A percentile compares a stretch with the other conserved stretches of the same genome.
phyloP scores from a whole-genome alignment of 257 asterid genomes.

The Rhazya stricta region DNA sequence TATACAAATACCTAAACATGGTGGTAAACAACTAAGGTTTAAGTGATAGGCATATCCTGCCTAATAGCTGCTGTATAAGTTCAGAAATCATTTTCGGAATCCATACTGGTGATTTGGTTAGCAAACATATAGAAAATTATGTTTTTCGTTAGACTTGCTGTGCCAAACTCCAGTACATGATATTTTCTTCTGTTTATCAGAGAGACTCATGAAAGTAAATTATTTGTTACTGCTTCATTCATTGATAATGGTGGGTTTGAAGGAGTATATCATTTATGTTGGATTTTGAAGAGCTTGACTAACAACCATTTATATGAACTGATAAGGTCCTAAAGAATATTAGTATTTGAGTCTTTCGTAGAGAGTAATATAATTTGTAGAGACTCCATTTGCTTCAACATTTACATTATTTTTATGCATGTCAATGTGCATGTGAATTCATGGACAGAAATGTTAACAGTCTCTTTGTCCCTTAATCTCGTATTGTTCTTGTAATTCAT shows the following conservation, averaged over 20 bases:
- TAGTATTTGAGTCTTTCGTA: too few species aligned
- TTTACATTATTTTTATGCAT: too few species aligned
- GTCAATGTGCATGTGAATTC: too few species aligned
- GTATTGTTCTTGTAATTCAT: too few species aligned
- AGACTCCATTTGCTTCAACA: too few species aligned
- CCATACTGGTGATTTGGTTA: not conserved
- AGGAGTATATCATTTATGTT: not conserved
- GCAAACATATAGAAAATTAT: not conserved
- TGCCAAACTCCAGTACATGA: not conserved
- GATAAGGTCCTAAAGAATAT: too few species aligned
- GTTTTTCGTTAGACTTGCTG: not conserved
- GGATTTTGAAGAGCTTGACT: not conserved
- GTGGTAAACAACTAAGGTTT: too few species aligned
- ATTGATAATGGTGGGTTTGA: not conserved
- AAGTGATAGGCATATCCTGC: too few species aligned
- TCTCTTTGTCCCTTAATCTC: too few species aligned
- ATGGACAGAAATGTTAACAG: too few species aligned
- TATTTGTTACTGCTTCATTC: not conserved
- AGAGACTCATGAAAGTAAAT: not conserved
- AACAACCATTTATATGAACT: not conserved
- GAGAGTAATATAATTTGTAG: too few species aligned
- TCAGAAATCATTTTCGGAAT: not conserved
- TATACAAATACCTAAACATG: too few species aligned
- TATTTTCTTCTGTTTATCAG: not conserved
- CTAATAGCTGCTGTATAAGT: not conserved